These are phyloP conservation scores for Naganishia antarctica DNA, from an alignment of 768 basidiomycete genomes.

Conservation along the genomic window DNA sequence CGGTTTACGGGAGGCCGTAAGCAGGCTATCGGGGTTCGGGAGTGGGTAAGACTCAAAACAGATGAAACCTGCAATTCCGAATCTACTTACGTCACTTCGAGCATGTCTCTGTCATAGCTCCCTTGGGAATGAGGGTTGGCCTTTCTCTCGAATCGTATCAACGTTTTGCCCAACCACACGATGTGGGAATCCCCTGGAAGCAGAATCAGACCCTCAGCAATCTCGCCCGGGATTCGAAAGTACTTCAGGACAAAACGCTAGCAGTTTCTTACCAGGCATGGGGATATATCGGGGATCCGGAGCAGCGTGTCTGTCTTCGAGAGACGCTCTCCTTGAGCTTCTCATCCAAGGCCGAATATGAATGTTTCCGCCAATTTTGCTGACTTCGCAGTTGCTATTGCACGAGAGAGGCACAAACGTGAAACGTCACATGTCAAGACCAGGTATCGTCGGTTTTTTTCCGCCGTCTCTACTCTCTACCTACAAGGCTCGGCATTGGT, in stretches of 20 bases:
- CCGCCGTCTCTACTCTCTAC: background rate
- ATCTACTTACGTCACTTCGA: background rate
- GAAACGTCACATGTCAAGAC: too few species aligned
- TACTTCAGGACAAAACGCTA: too few species aligned
- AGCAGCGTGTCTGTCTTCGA: background rate
- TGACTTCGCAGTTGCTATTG: constrained; percentile 17
- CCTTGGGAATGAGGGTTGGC: background rate
- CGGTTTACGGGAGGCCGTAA: background rate
- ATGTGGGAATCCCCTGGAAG: background rate
- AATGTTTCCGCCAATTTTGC: background rate
- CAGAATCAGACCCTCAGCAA: background rate
- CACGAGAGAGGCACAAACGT: too few species aligned
- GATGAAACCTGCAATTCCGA: background rate
- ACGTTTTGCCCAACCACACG: background rate
- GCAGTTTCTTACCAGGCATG: background rate
- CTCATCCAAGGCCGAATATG: background rate
- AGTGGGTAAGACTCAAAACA: background rate
- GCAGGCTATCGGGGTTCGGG: too few species aligned
- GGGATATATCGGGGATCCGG: background rate
- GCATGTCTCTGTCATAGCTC: background rate
- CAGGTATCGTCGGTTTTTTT: too few species aligned
- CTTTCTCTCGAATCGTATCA: background rate
- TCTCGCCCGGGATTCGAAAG: too few species aligned
- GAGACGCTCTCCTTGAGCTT: background rate
- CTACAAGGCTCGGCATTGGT: constrained; percentile 3